phyloP scores from a whole-genome alignment of 139 green algal genomes.

The Coccomyxa sp. region DNA sequence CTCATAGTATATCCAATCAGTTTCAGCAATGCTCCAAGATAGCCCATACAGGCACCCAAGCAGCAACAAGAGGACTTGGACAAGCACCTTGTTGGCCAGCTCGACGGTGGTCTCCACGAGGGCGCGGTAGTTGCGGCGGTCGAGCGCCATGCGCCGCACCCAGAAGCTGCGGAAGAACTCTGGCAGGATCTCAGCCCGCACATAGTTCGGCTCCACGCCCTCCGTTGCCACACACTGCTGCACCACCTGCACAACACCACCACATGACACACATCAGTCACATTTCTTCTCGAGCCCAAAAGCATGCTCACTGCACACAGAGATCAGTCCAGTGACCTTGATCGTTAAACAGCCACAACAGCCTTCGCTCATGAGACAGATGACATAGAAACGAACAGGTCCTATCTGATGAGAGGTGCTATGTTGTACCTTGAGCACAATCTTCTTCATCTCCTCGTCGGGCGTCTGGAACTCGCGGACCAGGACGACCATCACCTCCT shows the following conservation, averaged over 20 bases:
- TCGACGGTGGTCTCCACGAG: constrained; percentile 96
- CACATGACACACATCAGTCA: too few species aligned
- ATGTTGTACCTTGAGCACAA: constrained; percentile 82
- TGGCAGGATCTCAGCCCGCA: constrained; percentile 85
- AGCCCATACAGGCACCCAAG: too few species aligned
- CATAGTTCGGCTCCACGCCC: constrained; percentile 93
- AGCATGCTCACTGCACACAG: too few species aligned
- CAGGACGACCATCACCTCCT: constrained; percentile 96
- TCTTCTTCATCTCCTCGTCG: constrained; percentile 99
- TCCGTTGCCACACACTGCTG: constrained; percentile 97
- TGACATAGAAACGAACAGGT: too few species aligned
- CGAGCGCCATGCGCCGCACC: constrained; percentile 95
- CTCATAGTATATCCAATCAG: too few species aligned
- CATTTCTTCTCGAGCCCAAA: too few species aligned
- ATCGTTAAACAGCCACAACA: too few species aligned
- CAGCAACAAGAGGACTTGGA: too few species aligned
- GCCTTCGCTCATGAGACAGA: too few species aligned
- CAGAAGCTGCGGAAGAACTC: constrained; percentile 98
- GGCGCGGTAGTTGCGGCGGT: constrained; percentile 87
- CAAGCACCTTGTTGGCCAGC: constrained; percentile 70
- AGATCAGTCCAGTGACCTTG: too few species aligned
- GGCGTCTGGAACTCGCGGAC: constrained; percentile 95
- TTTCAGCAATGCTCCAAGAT: too few species aligned
- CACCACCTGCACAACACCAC: constrained; percentile 62
- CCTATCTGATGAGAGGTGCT: background rate